phyloP scores from a whole-genome alignment of 441 rosid species.

The Croton setiger region DNA sequence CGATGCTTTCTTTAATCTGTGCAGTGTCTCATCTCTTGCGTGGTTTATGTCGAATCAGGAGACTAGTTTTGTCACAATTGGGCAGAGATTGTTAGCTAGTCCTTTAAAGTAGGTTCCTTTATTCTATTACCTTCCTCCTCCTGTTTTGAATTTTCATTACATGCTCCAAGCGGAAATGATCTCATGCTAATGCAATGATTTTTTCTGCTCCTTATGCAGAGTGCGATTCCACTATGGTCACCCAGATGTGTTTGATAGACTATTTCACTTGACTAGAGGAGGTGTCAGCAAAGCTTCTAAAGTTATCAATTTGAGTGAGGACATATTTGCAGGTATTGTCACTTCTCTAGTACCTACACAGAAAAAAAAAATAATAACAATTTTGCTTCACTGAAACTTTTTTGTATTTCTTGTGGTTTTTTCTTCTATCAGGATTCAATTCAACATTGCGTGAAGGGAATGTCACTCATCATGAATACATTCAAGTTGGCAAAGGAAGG shows the following conservation, averaged over 20 bases:
- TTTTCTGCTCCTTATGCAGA: conserved; percentile 36
- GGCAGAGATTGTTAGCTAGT: conserved; percentile 90
- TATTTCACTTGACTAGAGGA: conserved; percentile 94
- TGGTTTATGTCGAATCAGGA: conserved; percentile 99
- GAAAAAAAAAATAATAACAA: not conserved
- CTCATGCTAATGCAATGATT: conserved; percentile 12
- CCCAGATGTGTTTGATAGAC: conserved; percentile 93
- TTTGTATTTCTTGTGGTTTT: conserved; percentile 18
- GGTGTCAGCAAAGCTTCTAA: conserved; percentile 98
- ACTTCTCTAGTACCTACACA: not conserved
- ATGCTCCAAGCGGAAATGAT: too few relatives aligned
- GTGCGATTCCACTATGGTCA: conserved; percentile 94
- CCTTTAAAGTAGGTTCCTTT: conserved; percentile 62
- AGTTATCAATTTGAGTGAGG: conserved; percentile 94
- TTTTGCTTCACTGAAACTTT: conserved; percentile 1
- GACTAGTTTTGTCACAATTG: conserved; percentile 91
- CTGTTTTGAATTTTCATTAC: too few relatives aligned
- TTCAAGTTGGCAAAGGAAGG: conserved; percentile 98
- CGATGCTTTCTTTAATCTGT: conserved; percentile 13
- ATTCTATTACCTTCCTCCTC: conserved; percentile 10
- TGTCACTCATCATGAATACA: conserved; percentile 95
- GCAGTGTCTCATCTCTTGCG: conserved; percentile 94
- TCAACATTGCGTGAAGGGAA: conserved; percentile 89
- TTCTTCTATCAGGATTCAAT: conserved; percentile 71
- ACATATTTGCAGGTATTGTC: conserved; percentile 75